These are phyloP conservation scores for Meredithiella fracta DNA, from an alignment of 2,329 filamentous ascomycete genomes.

Conservation along the genomic window DNA sequence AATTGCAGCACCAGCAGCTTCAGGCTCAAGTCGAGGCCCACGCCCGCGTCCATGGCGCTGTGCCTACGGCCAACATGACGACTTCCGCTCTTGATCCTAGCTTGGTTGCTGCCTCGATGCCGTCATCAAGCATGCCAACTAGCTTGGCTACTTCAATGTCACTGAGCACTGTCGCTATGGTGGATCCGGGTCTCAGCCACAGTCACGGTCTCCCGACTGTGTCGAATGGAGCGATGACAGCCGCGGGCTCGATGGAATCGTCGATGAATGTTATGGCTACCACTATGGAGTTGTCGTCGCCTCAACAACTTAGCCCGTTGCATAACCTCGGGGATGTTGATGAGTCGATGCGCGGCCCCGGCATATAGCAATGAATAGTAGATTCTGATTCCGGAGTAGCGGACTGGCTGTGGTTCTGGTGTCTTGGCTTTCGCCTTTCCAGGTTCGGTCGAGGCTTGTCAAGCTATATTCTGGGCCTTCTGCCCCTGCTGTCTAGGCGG, in stretches of 20 bases:
- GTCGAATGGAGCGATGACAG: neutral
- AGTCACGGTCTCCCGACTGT: neutral
- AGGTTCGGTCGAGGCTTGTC: no score
- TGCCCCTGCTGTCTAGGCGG: neutral
- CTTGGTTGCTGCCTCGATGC: conserved; percentile 12
- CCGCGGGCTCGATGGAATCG: conserved; percentile 6
- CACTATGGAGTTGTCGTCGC: conserved; percentile 6
- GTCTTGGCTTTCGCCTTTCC: no score
- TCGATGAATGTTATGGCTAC: conserved; percentile 11
- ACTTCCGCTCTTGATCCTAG: conserved; percentile 10
- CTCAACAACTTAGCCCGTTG: conserved; percentile 4
- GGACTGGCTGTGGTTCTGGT: no score
- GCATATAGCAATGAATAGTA: conserved; percentile 10
- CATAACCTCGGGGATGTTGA: conserved; percentile 11
- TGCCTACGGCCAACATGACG: conserved; percentile 12
- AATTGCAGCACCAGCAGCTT: neutral
- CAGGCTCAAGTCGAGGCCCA: conserved; percentile 9
- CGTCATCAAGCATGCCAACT: conserved; percentile 10
- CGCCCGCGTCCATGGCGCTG: conserved; percentile 6
- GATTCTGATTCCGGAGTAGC: conserved; percentile 5
- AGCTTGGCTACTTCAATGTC: conserved; percentile 12
- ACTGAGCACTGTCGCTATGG: conserved; percentile 4
- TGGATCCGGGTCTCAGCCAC: conserved; percentile 12
- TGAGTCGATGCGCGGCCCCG: conserved; percentile 10
- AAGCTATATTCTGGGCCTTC: no score